Conservation (phyloP, 2,329 filamentous ascomycete genomes). For the Aschersonia sp. region DNA sequence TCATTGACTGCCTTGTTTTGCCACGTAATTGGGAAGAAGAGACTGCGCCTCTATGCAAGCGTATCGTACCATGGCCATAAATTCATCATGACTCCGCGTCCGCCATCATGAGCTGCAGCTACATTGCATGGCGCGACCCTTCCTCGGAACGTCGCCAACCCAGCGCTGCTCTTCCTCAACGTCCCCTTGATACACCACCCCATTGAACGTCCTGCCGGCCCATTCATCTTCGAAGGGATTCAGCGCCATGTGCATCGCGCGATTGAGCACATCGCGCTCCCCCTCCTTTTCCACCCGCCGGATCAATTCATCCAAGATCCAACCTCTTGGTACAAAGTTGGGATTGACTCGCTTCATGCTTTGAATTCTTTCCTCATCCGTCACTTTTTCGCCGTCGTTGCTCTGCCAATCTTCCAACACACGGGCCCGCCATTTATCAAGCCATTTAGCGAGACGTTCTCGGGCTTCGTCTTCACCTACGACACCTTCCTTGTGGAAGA, state of each 20-base stretch:
- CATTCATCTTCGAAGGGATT: conserved; percentile 74
- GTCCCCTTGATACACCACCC: conserved; percentile 40
- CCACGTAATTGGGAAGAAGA: not conserved
- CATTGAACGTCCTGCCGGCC: conserved; percentile 35
- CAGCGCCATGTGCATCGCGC: conserved; percentile 70
- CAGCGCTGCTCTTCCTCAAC: conserved; percentile 66
- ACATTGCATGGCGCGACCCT: conserved; percentile 74
- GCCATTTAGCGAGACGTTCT: conserved; percentile 59
- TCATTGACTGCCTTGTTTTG: not conserved
- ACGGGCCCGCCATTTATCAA: conserved; percentile 61
- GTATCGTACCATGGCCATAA: not conserved
- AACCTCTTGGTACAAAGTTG: conserved; percentile 79
- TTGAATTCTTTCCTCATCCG: conserved; percentile 47
- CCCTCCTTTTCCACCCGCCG: conserved; percentile 71
- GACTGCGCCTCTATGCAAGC: too few relatives aligned
- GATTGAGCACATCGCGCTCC: conserved; percentile 63
- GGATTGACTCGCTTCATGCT: conserved; percentile 84
- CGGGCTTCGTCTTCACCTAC: conserved; percentile 50
- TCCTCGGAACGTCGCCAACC: conserved; percentile 70
- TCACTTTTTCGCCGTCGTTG: conserved; percentile 22
- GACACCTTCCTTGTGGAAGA: conserved; percentile 65
- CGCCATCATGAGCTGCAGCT: conserved; percentile 68
- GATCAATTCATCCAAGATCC: conserved; percentile 90
- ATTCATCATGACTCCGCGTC: not conserved
- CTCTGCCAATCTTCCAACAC: conserved; percentile 63